These are phyloP conservation scores for Phytophthora ramorum DNA, from an alignment of 352 stramenopile species.

Conservation along the genomic window DNA sequence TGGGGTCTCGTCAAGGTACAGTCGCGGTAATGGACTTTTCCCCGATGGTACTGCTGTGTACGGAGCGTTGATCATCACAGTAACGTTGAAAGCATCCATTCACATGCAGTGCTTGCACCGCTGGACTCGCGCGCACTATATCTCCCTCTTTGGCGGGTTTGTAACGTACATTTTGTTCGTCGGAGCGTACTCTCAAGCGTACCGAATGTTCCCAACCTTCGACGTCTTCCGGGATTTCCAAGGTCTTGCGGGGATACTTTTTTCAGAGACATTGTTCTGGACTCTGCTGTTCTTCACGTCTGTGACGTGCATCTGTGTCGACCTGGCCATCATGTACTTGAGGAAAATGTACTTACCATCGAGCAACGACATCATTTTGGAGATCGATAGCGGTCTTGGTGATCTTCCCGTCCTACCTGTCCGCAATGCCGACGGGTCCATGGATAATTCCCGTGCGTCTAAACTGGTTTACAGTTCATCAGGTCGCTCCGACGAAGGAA, in stretches of 20 bases:
- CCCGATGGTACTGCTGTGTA: conserved; percentile 80
- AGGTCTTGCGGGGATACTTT: conserved; percentile 66
- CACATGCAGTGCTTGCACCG: conserved; percentile 81
- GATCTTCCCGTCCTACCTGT: conserved; percentile 32
- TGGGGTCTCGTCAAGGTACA: conserved; percentile 46
- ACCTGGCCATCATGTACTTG: conserved; percentile 78
- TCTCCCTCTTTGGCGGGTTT: conserved; percentile 72
- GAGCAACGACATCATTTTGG: conserved; percentile 85
- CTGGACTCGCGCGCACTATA: conserved; percentile 81
- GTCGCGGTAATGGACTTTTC: conserved; percentile 71
- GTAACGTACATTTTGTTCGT: conserved; percentile 78
- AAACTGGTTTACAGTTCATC: conserved; percentile 42
- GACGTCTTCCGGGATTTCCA: conserved; percentile 83
- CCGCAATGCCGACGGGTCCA: conserved; percentile 20
- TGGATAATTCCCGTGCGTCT: conserved; percentile 13
- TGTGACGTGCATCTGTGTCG: conserved; percentile 63
- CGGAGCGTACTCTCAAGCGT: conserved; percentile 66
- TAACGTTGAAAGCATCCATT: conserved; percentile 76
- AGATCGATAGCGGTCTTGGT: conserved; percentile 80
- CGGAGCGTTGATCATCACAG: conserved; percentile 77
- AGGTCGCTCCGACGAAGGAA: conserved; percentile 45
- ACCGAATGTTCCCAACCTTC: conserved; percentile 64
- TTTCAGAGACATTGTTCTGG: conserved; percentile 66
- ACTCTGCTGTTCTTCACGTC: conserved; percentile 68
- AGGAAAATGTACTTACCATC: conserved; percentile 87